Evolutionary conservation across 768 basidiomycete genomes (phyloP).

Genomic region (Candolleomyces eurysporus): DNA sequence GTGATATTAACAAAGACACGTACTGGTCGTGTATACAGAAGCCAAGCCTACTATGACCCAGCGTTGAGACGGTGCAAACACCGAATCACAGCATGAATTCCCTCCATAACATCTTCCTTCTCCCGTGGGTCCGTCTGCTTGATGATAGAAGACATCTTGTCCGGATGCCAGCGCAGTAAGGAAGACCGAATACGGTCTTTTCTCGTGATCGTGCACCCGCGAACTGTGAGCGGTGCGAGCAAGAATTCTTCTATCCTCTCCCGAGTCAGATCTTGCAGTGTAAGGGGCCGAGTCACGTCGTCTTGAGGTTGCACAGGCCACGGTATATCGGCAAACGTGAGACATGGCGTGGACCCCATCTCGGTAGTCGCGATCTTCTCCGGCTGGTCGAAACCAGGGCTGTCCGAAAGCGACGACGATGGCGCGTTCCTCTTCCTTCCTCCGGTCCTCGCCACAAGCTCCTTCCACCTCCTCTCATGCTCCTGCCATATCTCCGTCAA

Average conservation of each 20-base stretch:
- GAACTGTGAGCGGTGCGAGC: conserved; percentile 41
- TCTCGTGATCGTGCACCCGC: conserved; percentile 37
- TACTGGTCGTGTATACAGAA: too few relatives aligned
- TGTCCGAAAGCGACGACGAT: too few relatives aligned
- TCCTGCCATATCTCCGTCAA: conserved; percentile 44
- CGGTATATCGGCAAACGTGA: conserved; percentile 55
- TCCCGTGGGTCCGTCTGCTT: conserved; percentile 43
- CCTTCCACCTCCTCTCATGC: conserved; percentile 54
- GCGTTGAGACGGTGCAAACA: conserved; percentile 26
- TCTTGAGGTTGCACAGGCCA: conserved; percentile 48
- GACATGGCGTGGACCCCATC: conserved; percentile 4
- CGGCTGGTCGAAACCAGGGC: background rate
- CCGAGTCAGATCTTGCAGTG: conserved; percentile 29
- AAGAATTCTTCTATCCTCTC: conserved; percentile 49
- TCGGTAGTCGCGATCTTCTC: background rate
- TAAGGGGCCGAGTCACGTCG: background rate
- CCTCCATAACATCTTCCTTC: conserved; percentile 40
- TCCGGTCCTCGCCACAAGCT: conserved; percentile 27
- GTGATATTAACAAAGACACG: too few relatives aligned
- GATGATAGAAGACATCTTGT: conserved; percentile 52
- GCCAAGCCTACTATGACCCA: too few relatives aligned
- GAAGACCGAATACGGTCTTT: conserved; percentile 58
- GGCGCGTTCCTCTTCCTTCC: background rate
- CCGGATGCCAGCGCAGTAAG: conserved; percentile 68
- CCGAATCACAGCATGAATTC: conserved; percentile 41